Base-by-base conservation (phyloP, 768 basidiomycete genomes). In the Pulveroboletus ravenelii region DNA sequence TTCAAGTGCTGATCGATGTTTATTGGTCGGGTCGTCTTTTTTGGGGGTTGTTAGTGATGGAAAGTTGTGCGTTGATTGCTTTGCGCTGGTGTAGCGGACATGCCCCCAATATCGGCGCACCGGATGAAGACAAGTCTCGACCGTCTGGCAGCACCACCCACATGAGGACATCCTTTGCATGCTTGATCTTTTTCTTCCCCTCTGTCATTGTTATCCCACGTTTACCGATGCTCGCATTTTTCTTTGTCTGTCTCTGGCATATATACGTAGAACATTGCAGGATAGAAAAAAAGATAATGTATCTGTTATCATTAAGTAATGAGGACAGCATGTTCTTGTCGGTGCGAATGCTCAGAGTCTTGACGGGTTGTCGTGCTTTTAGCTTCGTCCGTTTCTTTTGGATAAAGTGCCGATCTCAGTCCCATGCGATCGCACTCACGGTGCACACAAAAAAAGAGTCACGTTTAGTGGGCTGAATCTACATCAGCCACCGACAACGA, bases 1-100 rank as follows among this genome's bases (percentile, higher is more conserved):
- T 12, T 10, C 56, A 47, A 57, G 39, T 14, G 44, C 55, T 66
- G 48, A 61, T 44, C 41, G 35, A 2, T n/a, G 6, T 14, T 6
- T 2, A 15, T 34, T 34, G 31, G 31, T 32, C n/a, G n/a, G n/a
- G 32, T 34, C 13, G 3, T 4, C 20, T 15, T 25, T 7, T 25
- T 37, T 17, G 27, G 25, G 40, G 32, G 15, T 40, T 35, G 29
- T 32, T 36, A 66, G 65, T 31, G 64, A 69, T 38, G 65, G 67
- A 29, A 66, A 68, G 41, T 13, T 69, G 48, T 66, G 65, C 39
- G 36, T 66, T 35, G 65, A 66, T 42, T 66, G 65, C 42, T 67
- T 69, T 41, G 60, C 60, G n/a, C 41, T 62, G 15, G 54, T 66
- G 20, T 64, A 55, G 41, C 8, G 15, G 20, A 23, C 20, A 23